Percentiles rank a stretch among this genome's conserved stretches.
These are phyloP conservation scores for Xylaria cubensis DNA, from an alignment of 495 filamentous ascomycete species.

Conservation along the genomic window DNA sequence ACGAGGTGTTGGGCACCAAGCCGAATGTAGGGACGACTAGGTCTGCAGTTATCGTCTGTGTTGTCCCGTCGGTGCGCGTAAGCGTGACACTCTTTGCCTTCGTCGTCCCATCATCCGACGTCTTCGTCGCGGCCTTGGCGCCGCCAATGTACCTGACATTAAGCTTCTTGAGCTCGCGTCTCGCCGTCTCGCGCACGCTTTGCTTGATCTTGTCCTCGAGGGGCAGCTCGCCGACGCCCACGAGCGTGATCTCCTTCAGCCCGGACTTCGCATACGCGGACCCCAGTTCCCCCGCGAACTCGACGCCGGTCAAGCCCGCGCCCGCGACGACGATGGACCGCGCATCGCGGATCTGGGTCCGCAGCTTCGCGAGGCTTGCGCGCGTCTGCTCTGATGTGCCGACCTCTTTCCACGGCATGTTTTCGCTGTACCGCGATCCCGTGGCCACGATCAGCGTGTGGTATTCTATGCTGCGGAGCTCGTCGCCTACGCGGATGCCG, in stretches of 20 bases:
- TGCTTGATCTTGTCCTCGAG: conserved; percentile 34
- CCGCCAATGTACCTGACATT: conserved; percentile 35
- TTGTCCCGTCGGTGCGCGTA: conserved; percentile 31
- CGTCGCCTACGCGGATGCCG: conserved; percentile 48
- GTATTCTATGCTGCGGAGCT: conserved; percentile 47
- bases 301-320: conserved; percentile 71
- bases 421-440: conserved; percentile 47
- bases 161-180: conserved; percentile 44
- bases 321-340: conserved; percentile 70
- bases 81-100: conserved; percentile 31
- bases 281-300: conserved; percentile 66
- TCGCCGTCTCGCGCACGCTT: conserved; percentile 38
- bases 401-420: conserved; percentile 60
- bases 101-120: conserved; percentile 19
- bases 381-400: conserved; percentile 51
- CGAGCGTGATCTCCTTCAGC: conserved; percentile 53
- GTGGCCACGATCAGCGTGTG: conserved; percentile 66
- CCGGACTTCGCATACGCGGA: conserved; percentile 46
- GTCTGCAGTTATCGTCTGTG: conserved; percentile 43
- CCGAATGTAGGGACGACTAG: conserved; percentile 54
- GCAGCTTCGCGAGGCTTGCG: conserved; percentile 50
- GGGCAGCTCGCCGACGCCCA: conserved; percentile 43
- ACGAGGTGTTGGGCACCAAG: conserved; percentile 50
- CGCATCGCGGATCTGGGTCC: conserved; percentile 56
- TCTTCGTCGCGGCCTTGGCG: conserved; percentile 17